Conservation (phyloP, 2,329 filamentous ascomycete genomes). For the Raffaelea albimanens region DNA sequence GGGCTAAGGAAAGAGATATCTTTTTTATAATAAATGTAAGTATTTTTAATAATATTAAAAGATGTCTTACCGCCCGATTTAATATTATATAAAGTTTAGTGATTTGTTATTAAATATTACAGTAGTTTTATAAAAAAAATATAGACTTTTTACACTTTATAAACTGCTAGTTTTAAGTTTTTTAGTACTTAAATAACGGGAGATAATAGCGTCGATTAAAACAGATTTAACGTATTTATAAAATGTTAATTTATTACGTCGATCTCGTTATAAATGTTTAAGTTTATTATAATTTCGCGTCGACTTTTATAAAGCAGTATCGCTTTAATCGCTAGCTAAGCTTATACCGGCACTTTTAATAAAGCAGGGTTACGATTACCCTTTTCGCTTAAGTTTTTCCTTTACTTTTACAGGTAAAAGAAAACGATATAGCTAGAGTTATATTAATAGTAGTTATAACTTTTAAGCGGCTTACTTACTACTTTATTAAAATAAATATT, state of each 20-base stretch:
- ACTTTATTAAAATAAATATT: too few relatives aligned
- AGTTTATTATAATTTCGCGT: too few relatives aligned
- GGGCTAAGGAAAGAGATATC: background rate
- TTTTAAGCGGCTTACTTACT: too few relatives aligned
- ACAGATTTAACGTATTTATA: background rate
- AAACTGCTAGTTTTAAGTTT: background rate
- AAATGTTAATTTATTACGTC: background rate
- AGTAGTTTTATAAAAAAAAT: background rate
- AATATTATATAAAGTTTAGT: background rate
- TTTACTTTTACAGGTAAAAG: too few relatives aligned
- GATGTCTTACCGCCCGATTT: background rate
- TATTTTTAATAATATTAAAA: background rate
- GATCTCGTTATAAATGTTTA: background rate
- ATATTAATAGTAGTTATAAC: background rate
- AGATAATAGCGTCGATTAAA: background rate
- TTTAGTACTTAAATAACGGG: background rate
- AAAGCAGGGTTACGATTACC: too few relatives aligned
- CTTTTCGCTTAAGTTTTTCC: background rate
- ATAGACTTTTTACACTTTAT: background rate
- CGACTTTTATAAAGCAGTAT: too few relatives aligned
- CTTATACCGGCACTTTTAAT: background rate
- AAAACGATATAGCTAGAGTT: background rate
- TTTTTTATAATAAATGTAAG: background rate
- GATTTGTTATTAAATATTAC: background rate
- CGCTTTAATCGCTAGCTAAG: background rate